Base-by-base conservation (phyloP, 768 basidiomycete species). In the Auriculariales sp. region DNA sequence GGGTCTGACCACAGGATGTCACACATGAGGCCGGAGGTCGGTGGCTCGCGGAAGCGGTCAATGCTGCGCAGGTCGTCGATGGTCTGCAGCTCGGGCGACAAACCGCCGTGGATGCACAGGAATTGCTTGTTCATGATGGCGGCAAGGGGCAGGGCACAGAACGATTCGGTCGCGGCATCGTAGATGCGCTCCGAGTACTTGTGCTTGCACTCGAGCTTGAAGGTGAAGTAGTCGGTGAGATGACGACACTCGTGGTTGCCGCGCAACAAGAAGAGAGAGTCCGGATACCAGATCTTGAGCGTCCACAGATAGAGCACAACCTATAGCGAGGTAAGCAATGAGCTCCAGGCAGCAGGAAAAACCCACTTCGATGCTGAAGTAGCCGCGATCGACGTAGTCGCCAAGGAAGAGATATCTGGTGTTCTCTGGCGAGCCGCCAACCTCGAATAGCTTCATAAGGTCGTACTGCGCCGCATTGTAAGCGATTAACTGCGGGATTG, bases 81-180 rank as follows among this genome's bases (percentile, higher is more conserved):
- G 3, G 71, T 72, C 52, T 68, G 63, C 17, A 74, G 55, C 51
- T 74, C 72, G 12, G 72, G 72, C 2, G 65, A 67, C 4, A 74
- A 55, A 6, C 72, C 72, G 28, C 72, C 72, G 52, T 74, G 72
- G 28, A 73, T 70, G 60, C 72, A 74, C 28, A 74, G 58, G 61
- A 74, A 74, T 58, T 74, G 71, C 61, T 71, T 71, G 62, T 74
- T 74, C 71, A 74, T 72, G 49, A 74, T 62, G 12, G 72, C 71
- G 0, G 71, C 72, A 11, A 74, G 61, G 2, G 72, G 72, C 6
- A 74, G 62, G 47, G 65, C 66, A 61, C 71, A 73, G 62, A 74
- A 74, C 5, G 65, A 62, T 46, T 71, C 70, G 67, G 71, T 71
- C 58, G 68, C 70, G 3, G 69, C 71, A 52, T 74, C 69, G 60